A percentile compares a stretch with the other conserved stretches of the same genome.
Conservation (phyloP, 202 grass and related monocot species). For the Panicum hallii region DNA sequence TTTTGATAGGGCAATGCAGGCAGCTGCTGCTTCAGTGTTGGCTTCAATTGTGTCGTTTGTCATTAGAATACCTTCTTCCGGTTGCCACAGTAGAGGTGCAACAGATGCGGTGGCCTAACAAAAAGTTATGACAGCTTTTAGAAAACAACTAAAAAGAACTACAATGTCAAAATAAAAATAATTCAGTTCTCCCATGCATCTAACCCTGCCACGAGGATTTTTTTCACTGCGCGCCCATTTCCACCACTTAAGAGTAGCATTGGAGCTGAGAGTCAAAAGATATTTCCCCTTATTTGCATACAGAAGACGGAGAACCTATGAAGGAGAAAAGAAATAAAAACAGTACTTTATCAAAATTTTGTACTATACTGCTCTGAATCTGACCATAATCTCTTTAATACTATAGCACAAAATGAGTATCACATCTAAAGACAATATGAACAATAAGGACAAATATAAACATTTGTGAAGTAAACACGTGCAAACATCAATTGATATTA, state of each 20-base stretch:
- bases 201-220: slow-evolving; percentile 82
- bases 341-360: too few species aligned
- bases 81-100: slow-evolving; percentile 84
- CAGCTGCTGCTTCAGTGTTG: slow-evolving; percentile 72
- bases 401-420: too few species aligned
- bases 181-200: background rate
- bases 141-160: slow-evolving; percentile 43
- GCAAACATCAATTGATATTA: too few species aligned
- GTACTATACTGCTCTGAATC: too few species aligned
- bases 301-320: too few species aligned
- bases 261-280: slow-evolving; percentile 70
- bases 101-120: slow-evolving; percentile 66
- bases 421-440: too few species aligned
- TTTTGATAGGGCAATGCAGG: slow-evolving; percentile 59
- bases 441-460: too few species aligned
- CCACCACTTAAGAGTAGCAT: slow-evolving; percentile 89
- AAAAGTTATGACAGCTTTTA: slow-evolving; percentile 7
- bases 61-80: slow-evolving; percentile 78
- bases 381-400: too few species aligned
- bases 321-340: too few species aligned
- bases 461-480: too few species aligned
- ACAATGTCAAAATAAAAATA: slow-evolving; percentile 4
- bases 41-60: slow-evolving; percentile 68
- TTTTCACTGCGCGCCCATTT: slow-evolving; percentile 76
- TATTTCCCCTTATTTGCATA: too few species aligned